A percentile compares a stretch with the other conserved stretches of the same genome.
These are phyloP conservation scores for Chrysanthemum seticuspe DNA, from an alignment of 129 eudicot genomes.

Conservation along the genomic window DNA sequence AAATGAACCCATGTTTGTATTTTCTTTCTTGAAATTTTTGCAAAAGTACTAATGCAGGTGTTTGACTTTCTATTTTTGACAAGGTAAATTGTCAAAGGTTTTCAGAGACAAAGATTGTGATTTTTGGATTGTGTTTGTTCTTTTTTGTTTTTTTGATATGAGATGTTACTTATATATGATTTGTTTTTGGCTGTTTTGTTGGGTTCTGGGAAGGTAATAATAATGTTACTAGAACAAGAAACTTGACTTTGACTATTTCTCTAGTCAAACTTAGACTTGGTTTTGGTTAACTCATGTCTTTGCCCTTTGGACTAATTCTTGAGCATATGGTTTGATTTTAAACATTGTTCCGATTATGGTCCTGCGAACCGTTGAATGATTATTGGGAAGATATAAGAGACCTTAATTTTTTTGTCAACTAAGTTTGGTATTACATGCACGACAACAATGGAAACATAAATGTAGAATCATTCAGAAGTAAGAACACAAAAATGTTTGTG, in stretches of 20 bases:
- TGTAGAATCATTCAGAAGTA: too few relatives aligned
- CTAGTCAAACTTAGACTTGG: conserved; percentile 20
- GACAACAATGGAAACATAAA: too few relatives aligned
- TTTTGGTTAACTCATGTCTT: too few relatives aligned
- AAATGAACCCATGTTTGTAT: conserved; percentile 20
- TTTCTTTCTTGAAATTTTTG: neutral
- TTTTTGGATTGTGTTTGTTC: conserved; percentile 16
- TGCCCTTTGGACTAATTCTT: too few relatives aligned
- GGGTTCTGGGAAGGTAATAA: conserved; percentile 28
- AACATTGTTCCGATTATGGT: too few relatives aligned
- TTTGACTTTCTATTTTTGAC: conserved; percentile 8
- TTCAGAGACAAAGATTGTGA: conserved; percentile 10
- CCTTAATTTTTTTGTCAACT: too few relatives aligned
- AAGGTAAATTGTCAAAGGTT: conserved; percentile 19
- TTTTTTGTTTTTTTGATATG: conserved; percentile 14
- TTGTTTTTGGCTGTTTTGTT: conserved; percentile 24
- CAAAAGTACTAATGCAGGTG: too few relatives aligned
- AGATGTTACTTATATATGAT: conserved; percentile 26
- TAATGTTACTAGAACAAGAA: neutral
- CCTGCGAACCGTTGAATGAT: too few relatives aligned
- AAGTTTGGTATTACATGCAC: too few relatives aligned
- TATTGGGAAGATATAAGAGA: too few relatives aligned
- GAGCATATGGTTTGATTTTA: too few relatives aligned
- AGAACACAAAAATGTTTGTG: too few relatives aligned
- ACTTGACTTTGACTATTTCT: conserved; percentile 27